Percentiles rank a stretch among this genome's conserved stretches.
Evolutionary conservation across 2,329 filamentous ascomycete genomes (phyloP).

Genomic region (Paraphaeosphaeria minitans): DNA sequence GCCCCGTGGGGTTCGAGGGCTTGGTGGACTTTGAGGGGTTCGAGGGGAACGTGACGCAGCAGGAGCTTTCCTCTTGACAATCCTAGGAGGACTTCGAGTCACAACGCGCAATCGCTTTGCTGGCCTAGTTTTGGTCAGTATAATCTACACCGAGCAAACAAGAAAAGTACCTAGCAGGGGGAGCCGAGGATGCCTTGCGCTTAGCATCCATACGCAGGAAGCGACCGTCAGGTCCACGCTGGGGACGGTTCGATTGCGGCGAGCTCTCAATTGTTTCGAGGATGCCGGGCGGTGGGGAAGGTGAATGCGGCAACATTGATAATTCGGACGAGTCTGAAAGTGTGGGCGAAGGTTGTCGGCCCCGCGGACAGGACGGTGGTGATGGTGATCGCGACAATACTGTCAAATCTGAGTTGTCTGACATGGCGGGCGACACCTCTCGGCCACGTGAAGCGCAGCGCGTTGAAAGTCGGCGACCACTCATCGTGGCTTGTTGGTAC

Average conservation of each 20-base stretch:
- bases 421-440: not conserved
- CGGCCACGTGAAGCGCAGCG: not conserved
- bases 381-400: not conserved
- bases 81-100: not conserved
- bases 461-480: not conserved
- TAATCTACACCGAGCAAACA: not conserved
- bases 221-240: not conserved
- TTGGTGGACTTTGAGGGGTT: not conserved
- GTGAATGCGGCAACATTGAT: constrained; percentile 12
- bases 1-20: not conserved
- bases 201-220: not conserved
- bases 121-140: not conserved
- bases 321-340: constrained; percentile 13
- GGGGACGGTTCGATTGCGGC: not conserved
- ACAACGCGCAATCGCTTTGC: not conserved
- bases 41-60: not conserved
- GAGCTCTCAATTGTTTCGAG: not conserved
- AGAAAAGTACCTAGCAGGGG: not conserved
- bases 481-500: not conserved
- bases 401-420: not conserved
- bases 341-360: not conserved
- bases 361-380: not conserved
- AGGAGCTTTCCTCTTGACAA: not conserved
- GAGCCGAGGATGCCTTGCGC: not conserved
- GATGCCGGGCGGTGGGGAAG: constrained; percentile 13